Base-by-base conservation (phyloP, 1,139 yeast species). In the Debaryomyces robertsiae region DNA sequence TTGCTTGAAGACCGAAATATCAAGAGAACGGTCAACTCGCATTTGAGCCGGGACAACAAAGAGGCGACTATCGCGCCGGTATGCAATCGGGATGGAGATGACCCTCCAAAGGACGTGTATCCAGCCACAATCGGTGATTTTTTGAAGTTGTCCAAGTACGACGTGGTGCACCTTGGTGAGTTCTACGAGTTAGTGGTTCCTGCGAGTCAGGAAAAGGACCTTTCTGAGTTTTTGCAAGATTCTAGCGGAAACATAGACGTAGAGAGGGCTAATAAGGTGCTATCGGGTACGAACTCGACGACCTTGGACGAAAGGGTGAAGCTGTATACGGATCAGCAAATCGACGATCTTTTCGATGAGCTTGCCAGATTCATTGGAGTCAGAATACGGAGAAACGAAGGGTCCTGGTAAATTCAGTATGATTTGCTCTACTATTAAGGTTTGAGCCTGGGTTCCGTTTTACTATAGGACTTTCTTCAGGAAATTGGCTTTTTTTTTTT, bases 21-120 rank as follows among this genome's bases (percentile, higher is more conserved):
- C 36, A 71, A 80, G 49, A 70, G 94, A 55, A 63, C 79, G 9
- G 69, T 73, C 50, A 84, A 84, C 52, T 57, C 68, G 3, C 58
- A 48, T 40, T 46, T 59, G 35, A 32, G 38, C 24, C 47, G 36
- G 13, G 39, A 41, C 9, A 54, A 46, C 41, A 47, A 16, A 2
- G 40, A 41, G 3, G 46, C 44, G 3, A 25, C 34, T 6, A 49
- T 65, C 23, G 59, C 59, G 1, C 69, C 69, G 0, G 46, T 69
- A 43, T 61, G 86, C 6, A 84, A 83, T 50, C 73, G 79, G 19
- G 94, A 88, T 56, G 96, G 96, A 11, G 89, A 82, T 33, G 70
- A 71, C 31, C 87, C 91, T 2, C 63, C 66, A 2, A 65, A 65
- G 4, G 64, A 69, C 6, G 46, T 65, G 7, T 84, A 82, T 60